These are phyloP conservation scores for Noccaea caerulescens DNA, from an alignment of 345 rosid species.

Conservation along the genomic window DNA sequence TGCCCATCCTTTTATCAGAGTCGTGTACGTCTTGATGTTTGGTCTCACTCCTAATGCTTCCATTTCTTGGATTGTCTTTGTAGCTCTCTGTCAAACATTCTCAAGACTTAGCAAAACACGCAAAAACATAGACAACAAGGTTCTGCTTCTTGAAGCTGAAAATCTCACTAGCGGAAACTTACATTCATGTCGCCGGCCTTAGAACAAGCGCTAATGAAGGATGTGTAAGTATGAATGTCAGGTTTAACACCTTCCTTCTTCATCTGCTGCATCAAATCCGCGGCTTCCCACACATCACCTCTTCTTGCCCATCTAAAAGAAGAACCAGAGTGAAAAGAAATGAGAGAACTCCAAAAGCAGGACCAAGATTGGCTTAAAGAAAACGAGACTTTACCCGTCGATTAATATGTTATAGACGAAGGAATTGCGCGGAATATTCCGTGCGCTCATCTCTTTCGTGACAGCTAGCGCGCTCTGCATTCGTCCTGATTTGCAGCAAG, in stretches of 20 bases:
- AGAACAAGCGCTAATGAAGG: slow-evolving; percentile 91
- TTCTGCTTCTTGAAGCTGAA: not conserved
- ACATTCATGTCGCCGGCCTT: slow-evolving; percentile 98
- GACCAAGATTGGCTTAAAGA: slow-evolving; percentile 7
- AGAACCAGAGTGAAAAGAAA: slow-evolving; percentile 10
- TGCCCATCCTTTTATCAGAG: slow-evolving; percentile 93
- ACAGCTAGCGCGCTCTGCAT: slow-evolving; percentile 99
- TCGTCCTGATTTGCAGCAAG: slow-evolving; percentile 97
- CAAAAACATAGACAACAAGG: not conserved
- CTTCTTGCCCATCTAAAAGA: slow-evolving; percentile 87
- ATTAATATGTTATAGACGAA: slow-evolving; percentile 86
- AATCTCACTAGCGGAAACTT: slow-evolving; percentile 18
- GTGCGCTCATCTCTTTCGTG: slow-evolving; percentile 84
- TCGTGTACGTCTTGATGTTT: slow-evolving; percentile 88
- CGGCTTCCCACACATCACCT: slow-evolving; percentile 99
- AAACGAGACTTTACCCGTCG: slow-evolving; percentile 63
- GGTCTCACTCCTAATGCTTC: slow-evolving; percentile 65
- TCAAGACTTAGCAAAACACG: not conserved
- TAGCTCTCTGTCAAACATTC: slow-evolving; percentile 65
- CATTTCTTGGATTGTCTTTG: slow-evolving; percentile 72
- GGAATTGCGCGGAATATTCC: slow-evolving; percentile 78
- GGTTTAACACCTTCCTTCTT: slow-evolving; percentile 81
- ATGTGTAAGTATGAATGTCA: slow-evolving; percentile 90
- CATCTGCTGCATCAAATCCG: slow-evolving; percentile 96
- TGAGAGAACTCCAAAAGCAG: not conserved